Conservation (phyloP, 2,329 filamentous ascomycete species). For the Claviceps fusiformis region DNA sequence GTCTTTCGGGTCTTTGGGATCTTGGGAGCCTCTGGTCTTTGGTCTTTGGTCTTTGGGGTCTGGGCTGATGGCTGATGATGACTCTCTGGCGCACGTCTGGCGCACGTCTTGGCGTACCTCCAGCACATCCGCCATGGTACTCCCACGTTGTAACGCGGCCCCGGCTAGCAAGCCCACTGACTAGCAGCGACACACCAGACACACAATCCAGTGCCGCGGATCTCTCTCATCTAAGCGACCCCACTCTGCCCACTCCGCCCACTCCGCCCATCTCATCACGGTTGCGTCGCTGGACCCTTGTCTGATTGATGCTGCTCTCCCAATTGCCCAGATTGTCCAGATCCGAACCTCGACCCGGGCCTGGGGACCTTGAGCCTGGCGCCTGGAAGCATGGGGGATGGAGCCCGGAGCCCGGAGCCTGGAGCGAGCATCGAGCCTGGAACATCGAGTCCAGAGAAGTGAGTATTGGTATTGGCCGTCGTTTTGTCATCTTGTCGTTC, state of each 20-base stretch:
- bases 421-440: too few species aligned
- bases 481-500: not conserved
- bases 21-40: too few species aligned
- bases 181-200: constrained; percentile 12
- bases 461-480: not conserved
- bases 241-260: constrained; percentile 5
- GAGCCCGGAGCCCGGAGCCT: too few species aligned
- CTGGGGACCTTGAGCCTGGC: not conserved
- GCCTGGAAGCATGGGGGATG: not conserved
- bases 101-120: constrained; percentile 2
- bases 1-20: not conserved
- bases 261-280: constrained; percentile 9
- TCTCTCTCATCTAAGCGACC: constrained; percentile 12
- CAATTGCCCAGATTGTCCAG: not conserved
- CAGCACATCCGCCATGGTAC: constrained; percentile 3
- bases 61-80: not conserved
- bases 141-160: constrained; percentile 12
- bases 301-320: constrained; percentile 1
- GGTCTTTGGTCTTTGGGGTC: too few species aligned
- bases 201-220: constrained; percentile 21
- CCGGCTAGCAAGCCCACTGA: constrained; percentile 9
- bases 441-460: too few species aligned
- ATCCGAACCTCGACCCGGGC: not conserved
- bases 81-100: not conserved
- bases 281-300: constrained; percentile 5